Evolutionary conservation across 305 asterid species (phyloP).

Genomic region (Rubia occidens): DNA sequence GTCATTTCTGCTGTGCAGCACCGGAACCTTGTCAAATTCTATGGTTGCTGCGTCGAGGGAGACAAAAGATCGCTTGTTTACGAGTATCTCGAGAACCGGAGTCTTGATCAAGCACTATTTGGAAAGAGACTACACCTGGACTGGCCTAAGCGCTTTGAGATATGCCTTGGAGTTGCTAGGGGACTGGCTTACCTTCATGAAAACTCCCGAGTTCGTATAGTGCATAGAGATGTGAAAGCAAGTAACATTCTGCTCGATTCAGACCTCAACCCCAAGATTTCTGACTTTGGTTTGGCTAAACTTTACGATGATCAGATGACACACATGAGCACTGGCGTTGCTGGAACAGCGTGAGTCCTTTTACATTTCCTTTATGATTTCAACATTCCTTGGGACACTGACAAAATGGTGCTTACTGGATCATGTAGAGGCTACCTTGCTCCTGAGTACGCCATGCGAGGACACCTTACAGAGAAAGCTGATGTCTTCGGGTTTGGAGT

Average conservation of each 20-base stretch:
- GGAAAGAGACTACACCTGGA: conserved; percentile 48
- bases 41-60: conserved; percentile 80
- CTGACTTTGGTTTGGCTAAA: conserved; percentile 81
- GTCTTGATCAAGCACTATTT: conserved; percentile 69
- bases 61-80: conserved; percentile 58
- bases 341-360: conserved; percentile 77
- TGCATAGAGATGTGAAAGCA: conserved; percentile 84
- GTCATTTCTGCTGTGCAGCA: conserved; percentile 71
- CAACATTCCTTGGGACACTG: neutral
- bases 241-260: conserved; percentile 68
- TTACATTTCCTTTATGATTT: neutral
- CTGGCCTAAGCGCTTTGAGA: conserved; percentile 53
- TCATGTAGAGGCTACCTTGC: conserved; percentile 72
- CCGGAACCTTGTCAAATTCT: conserved; percentile 68
- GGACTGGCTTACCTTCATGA: conserved; percentile 78
- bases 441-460: conserved; percentile 88
- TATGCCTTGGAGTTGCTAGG: conserved; percentile 78
- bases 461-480: conserved; percentile 73
- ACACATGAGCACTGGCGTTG: conserved; percentile 72
- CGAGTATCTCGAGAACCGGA: conserved; percentile 62
- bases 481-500: conserved; percentile 74
- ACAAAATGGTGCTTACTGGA: conserved; percentile 5
- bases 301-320: conserved; percentile 65
- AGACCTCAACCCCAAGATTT: conserved; percentile 55
- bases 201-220: conserved; percentile 66